Base-by-base conservation (phyloP, 1,139 yeast genomes). In the Pichia cactophila region DNA sequence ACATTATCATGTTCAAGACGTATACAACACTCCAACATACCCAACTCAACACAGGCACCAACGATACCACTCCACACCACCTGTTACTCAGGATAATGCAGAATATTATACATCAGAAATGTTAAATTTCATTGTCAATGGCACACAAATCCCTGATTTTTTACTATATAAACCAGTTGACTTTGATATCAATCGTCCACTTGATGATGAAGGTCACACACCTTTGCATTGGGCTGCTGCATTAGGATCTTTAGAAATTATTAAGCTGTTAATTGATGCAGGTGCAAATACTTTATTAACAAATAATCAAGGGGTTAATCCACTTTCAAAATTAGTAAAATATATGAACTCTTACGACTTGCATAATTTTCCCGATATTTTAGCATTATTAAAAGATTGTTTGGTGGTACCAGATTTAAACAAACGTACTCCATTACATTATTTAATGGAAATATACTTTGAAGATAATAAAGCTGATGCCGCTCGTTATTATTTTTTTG, bases 201-300 rank as follows among this genome's bases (percentile, higher is more conserved):
- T 92, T 43, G 98, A 92, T 61, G 95, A 87, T 57, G 97, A 92
- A 66, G 97, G 97, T 0, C 97, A 92, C 60, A 86, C 97, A 0
- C 89, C 97, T 0, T 75, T 92, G 56, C 97, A 92, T 65, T 92
- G 98, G 98, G 96, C 97, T 0, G 81, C 95, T 11, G 89, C 97
- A 0, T 84, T 92, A 73, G 97, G 96, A 9, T 83, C 86, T 57
- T 69, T 81, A 48, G 78, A 78, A 42, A 75, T 90, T 64, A 80
- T 89, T 47, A 86, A 83, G 56, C 69, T 87, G 23, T 68, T 92
- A 28, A 65, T 89, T 23, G 61, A 73, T 26, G 72, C 77, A 17
- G 89, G 92, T 8, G 95, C 96, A 2, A 84, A 86, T 61, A 83
- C 90, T 5, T 68, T 84, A 42, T 81, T 80, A 12, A 81, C 85